A percentile compares a stretch with the other conserved stretches of the same genome.
Conservation (phyloP, 768 basidiomycete genomes). For the Tephrocybe sp. region DNA sequence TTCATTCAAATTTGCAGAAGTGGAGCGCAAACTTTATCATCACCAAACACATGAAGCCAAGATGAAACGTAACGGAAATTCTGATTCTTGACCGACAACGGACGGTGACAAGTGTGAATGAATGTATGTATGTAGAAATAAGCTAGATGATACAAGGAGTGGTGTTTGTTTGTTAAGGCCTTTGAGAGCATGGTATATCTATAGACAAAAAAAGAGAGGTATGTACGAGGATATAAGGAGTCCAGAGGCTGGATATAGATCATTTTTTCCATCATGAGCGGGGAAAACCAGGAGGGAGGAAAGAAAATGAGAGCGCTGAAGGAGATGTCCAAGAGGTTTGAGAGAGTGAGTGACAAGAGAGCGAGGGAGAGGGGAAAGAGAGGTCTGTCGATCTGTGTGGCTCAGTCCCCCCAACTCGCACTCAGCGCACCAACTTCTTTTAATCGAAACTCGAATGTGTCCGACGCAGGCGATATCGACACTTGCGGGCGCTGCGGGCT, state of each 20-base stretch:
- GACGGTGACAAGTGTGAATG: neutral
- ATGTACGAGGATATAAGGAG: neutral
- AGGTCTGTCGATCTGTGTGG: too few relatives aligned
- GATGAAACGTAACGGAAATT: too few relatives aligned
- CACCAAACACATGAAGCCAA: too few relatives aligned
- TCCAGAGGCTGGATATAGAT: too few relatives aligned
- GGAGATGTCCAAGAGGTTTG: neutral
- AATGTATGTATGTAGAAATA: neutral
- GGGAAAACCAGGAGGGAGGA: neutral
- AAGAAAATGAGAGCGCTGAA: neutral
- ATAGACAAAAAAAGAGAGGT: constrained; percentile 3
- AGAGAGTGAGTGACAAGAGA: too few relatives aligned
- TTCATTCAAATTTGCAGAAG: too few relatives aligned
- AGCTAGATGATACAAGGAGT: neutral
- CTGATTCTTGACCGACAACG: neutral
- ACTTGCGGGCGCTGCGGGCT: constrained; percentile 3
- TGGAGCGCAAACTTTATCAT: too few relatives aligned
- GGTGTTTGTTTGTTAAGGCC: neutral
- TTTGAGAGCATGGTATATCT: neutral
- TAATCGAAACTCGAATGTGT: constrained; percentile 11
- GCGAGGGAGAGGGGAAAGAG: too few relatives aligned
- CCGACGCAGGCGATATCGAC: constrained; percentile 11
- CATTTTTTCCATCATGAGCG: neutral
- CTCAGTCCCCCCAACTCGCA: constrained; percentile 18
- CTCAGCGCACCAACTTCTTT: constrained; percentile 14